These are phyloP conservation scores for Acer campestre DNA, from an alignment of 345 rosid species.

Conservation along the genomic window DNA sequence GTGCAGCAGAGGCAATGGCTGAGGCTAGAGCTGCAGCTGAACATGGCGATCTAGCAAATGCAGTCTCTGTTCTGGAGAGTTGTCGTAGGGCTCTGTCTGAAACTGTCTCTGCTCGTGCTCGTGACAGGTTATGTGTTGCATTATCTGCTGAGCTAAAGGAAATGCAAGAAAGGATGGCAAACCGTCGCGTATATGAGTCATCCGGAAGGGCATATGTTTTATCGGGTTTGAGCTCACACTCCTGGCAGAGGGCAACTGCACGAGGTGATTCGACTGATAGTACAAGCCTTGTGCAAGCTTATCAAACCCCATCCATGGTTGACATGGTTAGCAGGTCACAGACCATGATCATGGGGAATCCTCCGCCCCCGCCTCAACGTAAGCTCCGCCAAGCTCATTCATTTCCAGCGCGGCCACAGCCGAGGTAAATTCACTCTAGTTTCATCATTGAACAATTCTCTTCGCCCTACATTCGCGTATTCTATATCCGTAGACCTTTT, in stretches of 20 bases:
- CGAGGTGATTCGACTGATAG: constrained; percentile 82
- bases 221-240: constrained; percentile 94
- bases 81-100: constrained; percentile 58
- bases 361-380: constrained; percentile 37
- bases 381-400: constrained; percentile 69
- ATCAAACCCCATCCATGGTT: constrained; percentile 91
- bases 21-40: constrained; percentile 89
- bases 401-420: constrained; percentile 63
- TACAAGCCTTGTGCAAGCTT: constrained; percentile 69
- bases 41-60: constrained; percentile 60
- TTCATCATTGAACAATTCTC: constrained; percentile 16
- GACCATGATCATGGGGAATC: constrained; percentile 58
- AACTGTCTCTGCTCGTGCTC: constrained; percentile 58
- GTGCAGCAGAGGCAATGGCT: constrained; percentile 87
- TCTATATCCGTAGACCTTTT: constrained; percentile 30
- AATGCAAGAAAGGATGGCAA: constrained; percentile 95
- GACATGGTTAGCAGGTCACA: constrained; percentile 98
- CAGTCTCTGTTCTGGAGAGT: constrained; percentile 69
- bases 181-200: constrained; percentile 72
- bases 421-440: constrained; percentile 43
- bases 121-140: constrained; percentile 66
- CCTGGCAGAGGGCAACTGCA: constrained; percentile 98
- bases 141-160: constrained; percentile 84
- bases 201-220: constrained; percentile 93
- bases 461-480: constrained; percentile 29